Evolutionary conservation across 2,329 filamentous ascomycete species (phyloP).

Genomic region (Hypomyces perniciosus): DNA sequence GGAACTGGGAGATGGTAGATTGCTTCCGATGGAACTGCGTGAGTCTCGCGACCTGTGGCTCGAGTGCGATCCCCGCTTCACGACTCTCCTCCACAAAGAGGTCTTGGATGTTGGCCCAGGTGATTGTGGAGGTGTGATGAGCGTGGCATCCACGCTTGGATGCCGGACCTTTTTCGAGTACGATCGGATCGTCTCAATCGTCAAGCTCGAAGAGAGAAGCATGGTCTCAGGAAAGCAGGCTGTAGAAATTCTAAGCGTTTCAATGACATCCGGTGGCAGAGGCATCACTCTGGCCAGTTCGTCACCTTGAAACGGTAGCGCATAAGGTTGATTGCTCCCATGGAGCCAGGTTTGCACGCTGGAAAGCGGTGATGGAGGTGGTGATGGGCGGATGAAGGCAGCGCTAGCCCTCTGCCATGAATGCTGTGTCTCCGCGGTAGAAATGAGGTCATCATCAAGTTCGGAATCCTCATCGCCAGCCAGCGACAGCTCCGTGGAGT

Average conservation of each 20-base stretch:
- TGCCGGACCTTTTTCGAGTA: constrained; percentile 50
- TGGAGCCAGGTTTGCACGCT: constrained; percentile 33
- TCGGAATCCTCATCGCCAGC: background rate
- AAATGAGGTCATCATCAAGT: background rate
- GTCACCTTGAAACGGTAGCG: constrained; percentile 25
- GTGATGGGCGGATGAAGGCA: constrained; percentile 27
- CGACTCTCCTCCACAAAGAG: constrained; percentile 33
- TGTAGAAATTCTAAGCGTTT: constrained; percentile 48
- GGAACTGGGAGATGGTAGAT: constrained; percentile 14
- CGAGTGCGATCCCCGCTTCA: constrained; percentile 14
- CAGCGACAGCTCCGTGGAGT: constrained; percentile 1
- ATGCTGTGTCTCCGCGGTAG: constrained; percentile 2
- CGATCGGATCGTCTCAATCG: constrained; percentile 51
- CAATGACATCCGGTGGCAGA: constrained; percentile 47
- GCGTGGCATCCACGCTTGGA: constrained; percentile 22
- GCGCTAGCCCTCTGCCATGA: constrained; percentile 11
- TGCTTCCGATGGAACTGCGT: constrained; percentile 5
- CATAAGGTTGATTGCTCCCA: constrained; percentile 24
- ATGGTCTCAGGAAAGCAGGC: constrained; percentile 55
- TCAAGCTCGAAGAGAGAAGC: constrained; percentile 48
- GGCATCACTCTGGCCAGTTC: constrained; percentile 38
- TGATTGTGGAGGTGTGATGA: constrained; percentile 16
- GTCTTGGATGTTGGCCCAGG: constrained; percentile 16
- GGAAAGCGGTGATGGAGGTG: constrained; percentile 29
- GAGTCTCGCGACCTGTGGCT: constrained; percentile 2